Evolutionary conservation across 768 basidiomycete species (phyloP), one percentile per base, ranked within the genome.

Genomic region (Porpolomopsis calyptriformis): DNA sequence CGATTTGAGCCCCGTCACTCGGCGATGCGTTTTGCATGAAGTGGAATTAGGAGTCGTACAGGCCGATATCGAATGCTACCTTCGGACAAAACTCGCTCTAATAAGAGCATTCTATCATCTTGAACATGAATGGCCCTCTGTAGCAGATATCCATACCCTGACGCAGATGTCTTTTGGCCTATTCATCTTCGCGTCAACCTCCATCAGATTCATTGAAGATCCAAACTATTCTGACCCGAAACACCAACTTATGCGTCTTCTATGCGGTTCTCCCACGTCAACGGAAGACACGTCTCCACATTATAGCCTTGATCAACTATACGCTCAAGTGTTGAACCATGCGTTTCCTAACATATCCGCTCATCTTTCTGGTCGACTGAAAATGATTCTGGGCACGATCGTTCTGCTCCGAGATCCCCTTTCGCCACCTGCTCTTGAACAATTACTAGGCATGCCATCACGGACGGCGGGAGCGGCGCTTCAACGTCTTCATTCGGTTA

Each of bases 31-130:
- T 11, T 22, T 38, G n/a, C 23, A 52, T 11, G 46, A 50, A 20
- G 35, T 34, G 9, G 40, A 47, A 18, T 23, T 29, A 8, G 45
- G 18, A 12, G 22, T 31, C 18, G 37, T 45, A 10, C 19, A 52
- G 7, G 24, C 24, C 14, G 59, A 60, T 41, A 57, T 60, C 24
- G 43, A 45, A 10, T 12, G 38, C 4, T 57, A 53, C 35, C 46
- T 59, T 4, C 40, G 23, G 8, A 23, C 37, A 12, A 50, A 48
- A 12, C 52, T 60, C 18, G 16, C 4, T 22, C 47, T 43, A n/a
- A 53, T 57, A 22, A 47, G 40, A 16, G 20, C 45, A 4, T 35
- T 38, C 12, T 16, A 29, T 7, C 11, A 19, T 22, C 16, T 47
- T 8, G 25, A 45, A 23, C n/a, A 18, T 38, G 36, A 38, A 14